Evolutionary conservation across 2,329 filamentous ascomycete species (phyloP).

Genomic region (Purpureocillium lavendulum): DNA sequence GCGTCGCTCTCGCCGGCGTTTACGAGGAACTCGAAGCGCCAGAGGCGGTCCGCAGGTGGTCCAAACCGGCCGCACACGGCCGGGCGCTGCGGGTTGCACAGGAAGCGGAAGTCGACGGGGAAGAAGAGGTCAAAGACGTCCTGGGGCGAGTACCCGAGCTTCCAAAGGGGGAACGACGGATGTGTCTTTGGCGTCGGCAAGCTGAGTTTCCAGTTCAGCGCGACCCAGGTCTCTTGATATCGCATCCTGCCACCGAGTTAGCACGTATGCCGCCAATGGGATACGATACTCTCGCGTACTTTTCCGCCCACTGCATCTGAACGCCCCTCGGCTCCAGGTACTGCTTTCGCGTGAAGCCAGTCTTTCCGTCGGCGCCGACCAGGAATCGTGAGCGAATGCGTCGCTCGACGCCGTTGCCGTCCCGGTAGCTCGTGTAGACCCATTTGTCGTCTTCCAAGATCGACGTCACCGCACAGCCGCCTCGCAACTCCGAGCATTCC

Average conservation of each 20-base stretch:
- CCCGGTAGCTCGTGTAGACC: constrained; percentile 15
- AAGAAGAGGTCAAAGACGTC: constrained; percentile 40
- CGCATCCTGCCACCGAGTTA: not conserved
- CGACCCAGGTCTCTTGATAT: constrained; percentile 37
- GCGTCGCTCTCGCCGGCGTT: constrained; percentile 2
- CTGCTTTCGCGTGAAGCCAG: constrained; percentile 32
- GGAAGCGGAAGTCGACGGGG: constrained; percentile 34
- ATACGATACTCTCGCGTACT: too few relatives aligned
- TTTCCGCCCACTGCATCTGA: constrained; percentile 26
- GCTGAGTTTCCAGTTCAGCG: constrained; percentile 34
- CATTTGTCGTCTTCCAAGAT: constrained; percentile 14
- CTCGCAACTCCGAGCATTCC: constrained; percentile 1
- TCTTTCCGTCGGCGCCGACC: constrained; percentile 39
- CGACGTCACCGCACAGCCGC: constrained; percentile 4
- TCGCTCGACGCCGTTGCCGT: not conserved
- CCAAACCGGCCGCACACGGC: constrained; percentile 38
- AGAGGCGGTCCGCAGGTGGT: constrained; percentile 26
- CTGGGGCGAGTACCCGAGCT: constrained; percentile 33
- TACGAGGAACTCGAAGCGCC: constrained; percentile 29
- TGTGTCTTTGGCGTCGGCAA: constrained; percentile 35
- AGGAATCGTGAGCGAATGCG: constrained; percentile 14
- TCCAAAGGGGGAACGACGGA: constrained; percentile 38
- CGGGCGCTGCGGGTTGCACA: constrained; percentile 31
- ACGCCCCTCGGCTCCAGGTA: constrained; percentile 30
- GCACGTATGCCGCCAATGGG: constrained; percentile 5